Evolutionary conservation across 306 rosid species (phyloP), one percentile per base, ranked within the genome.

Genomic region (Macrotyloma uniflorum): DNA sequence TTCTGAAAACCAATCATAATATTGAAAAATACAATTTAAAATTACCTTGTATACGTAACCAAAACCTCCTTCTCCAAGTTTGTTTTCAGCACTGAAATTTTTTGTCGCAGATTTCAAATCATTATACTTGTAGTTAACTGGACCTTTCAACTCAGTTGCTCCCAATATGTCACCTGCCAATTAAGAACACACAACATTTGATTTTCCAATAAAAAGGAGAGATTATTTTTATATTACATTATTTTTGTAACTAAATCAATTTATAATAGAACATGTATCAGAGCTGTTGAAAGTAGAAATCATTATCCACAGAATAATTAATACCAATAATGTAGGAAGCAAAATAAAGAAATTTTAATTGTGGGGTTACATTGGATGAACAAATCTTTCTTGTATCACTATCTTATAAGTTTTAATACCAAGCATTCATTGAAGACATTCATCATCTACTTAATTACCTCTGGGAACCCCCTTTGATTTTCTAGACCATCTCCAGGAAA

Each of bases 11-110:
- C 6, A 35, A 35, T n/a, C n/a, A n/a, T n/a, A 35, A 1, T 6
- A 7, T 36, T 36, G 42, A 35, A 7, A 35, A 35, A 35, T 7
- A 35, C 42, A 36, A 10, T 8, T 3, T 10, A 22, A 24, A 5
- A 13, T 38, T 76, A 90, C 95, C 95, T 87, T 90, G 79, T 86
- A 90, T 28, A 90, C 94, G 12, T 85, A 88, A 0, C 94, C 89
- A 70, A 90, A 90, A 1, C 94, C 94, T 58, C 94, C 94, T 76
- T 86, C 90, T 54, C 94, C 94, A 1, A 90, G 83, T 62, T 90
- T 90, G 32, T 83, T 88, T 74, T 83, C 84, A 20, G 57, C 79
- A 33, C 74, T 85, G 46, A 88, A 90, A 35, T 88, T 86, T 30
- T 79, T 83, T 22, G 94, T 88, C 66, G 94, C 94, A 2, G 54